Evolutionary conservation across 805 yeast genomes (phyloP), one percentile per base, ranked within the genome.

Genomic region (Pichia californica): DNA sequence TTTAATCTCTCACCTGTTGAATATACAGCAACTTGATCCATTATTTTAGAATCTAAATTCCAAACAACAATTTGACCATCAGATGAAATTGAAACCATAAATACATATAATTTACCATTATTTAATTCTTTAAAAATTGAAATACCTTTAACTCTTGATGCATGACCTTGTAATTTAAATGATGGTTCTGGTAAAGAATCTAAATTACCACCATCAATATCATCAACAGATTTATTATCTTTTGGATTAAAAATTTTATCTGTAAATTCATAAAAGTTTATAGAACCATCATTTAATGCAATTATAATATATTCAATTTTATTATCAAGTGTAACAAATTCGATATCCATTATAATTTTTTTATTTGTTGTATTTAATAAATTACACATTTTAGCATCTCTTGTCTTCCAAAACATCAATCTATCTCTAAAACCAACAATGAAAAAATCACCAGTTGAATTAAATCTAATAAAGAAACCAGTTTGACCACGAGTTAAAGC

Each of bases 41-140:
- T 72, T 2, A 67, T 55, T 1, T 65, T 59, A 6, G 13, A 10
- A 14, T 43, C 36, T 58, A 82, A 66, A 58, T 89, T 83, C 96
- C 97, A 91, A 3, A 91, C 84, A 7, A 93, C 95, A 41, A 91
- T 82, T 55, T 77, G 84, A 21, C 98, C 98, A 62, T 91, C 98
- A 0, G 97, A 86, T 0, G 96, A 86, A 11, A 88, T 86, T 2
- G 95, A 83, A 0, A 86, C 74, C 56, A 93, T 62, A 56, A 73
- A 83, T 13, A 56, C 51, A 10, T 47, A 39, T 1, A 39, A 14
- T 16, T 67, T 70, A 13, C 71, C 68, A 30, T 68, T 64, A 21
- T 56, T 38, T 5, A 39, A 34, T 45, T 62, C 63, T 45, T 55
- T 55, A 54, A 71, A 74, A 38, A 79, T 68, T 16, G 79, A 67